phyloP scores from a whole-genome alignment of 1,284 basidiomycete genomes.

The Ganoderma sinense region DNA sequence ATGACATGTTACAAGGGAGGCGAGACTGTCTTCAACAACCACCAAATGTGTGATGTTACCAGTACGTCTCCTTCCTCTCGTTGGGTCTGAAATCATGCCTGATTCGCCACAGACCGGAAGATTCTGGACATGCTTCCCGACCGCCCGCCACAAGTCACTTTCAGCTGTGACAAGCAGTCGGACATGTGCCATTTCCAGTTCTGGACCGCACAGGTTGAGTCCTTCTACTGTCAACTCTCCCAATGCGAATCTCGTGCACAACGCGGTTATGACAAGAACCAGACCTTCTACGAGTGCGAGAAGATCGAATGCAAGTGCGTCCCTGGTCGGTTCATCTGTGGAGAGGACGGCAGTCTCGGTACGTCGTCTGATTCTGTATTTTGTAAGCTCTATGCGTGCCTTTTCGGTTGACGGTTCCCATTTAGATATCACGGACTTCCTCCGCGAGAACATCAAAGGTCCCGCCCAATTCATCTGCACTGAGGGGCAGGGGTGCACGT shows the following conservation, averaged over 20 bases:
- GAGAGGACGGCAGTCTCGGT: constrained; percentile 95
- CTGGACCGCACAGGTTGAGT: constrained; percentile 94
- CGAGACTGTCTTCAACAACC: constrained; percentile 89
- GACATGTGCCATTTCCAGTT: constrained; percentile 93
- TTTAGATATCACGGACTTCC: constrained; percentile 94
- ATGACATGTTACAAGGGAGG: constrained; percentile 97
- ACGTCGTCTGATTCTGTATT: constrained; percentile 40
- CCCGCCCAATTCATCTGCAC: constrained; percentile 90
- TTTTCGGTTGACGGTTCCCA: constrained; percentile 7
- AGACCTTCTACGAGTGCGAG: constrained; percentile 81
- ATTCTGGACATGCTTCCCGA: constrained; percentile 90
- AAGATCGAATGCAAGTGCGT: constrained; percentile 92
- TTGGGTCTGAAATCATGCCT: neutral
- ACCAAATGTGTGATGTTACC: constrained; percentile 98
- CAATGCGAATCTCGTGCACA: constrained; percentile 62
- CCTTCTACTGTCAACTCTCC: constrained; percentile 92
- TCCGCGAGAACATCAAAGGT: constrained; percentile 89
- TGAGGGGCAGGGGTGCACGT: constrained; percentile 79
- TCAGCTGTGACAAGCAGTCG: constrained; percentile 76
- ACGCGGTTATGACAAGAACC: constrained; percentile 72
- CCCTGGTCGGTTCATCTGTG: constrained; percentile 93
- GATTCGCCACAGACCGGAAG: constrained; percentile 75
- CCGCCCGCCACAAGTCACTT: constrained; percentile 93
- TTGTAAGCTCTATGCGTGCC: neutral
- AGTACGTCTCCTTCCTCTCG: constrained; percentile 60